A percentile compares a stretch with the other conserved stretches of the same genome.
Conservation (phyloP, 495 filamentous ascomycete genomes). For the Penicillium paradoxum region DNA sequence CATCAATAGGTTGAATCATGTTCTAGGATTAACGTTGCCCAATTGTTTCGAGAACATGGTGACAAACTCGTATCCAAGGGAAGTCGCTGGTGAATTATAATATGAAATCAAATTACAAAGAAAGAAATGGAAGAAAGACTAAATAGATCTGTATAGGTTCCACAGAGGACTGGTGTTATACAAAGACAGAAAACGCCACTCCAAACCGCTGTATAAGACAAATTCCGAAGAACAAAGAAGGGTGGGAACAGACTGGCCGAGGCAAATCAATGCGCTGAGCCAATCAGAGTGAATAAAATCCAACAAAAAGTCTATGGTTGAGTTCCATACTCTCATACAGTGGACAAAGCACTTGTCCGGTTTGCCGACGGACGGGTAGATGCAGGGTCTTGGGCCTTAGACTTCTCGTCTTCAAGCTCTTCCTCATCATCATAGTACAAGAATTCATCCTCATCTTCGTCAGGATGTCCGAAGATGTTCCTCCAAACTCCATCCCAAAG, state of each 20-base stretch:
- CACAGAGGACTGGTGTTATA: constrained; percentile 23
- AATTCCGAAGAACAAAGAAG: constrained; percentile 6
- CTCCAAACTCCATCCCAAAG: constrained; percentile 83
- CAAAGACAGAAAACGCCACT: constrained; percentile 21
- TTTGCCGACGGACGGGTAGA: constrained; percentile 1
- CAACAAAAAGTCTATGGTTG: neutral
- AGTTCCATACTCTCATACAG: constrained; percentile 1
- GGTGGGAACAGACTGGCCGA: neutral
- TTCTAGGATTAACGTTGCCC: no score
- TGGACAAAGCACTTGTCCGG: constrained; percentile 13
- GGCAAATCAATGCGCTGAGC: neutral
- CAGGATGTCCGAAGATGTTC: constrained; percentile 51
- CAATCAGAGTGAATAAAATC: neutral
- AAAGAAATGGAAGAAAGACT: neutral
- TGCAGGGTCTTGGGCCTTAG: neutral
- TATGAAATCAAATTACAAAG: no score
- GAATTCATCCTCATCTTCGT: constrained; percentile 41
- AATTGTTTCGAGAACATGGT: no score
- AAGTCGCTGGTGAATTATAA: no score
- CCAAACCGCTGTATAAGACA: constrained; percentile 24
- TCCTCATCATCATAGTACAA: constrained; percentile 38
- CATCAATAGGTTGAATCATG: no score
- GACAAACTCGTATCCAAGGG: no score
- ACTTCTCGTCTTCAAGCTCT: constrained; percentile 12
- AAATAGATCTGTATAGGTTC: constrained; percentile 6